Base-by-base conservation (phyloP, 2,329 filamentous ascomycete genomes). In the Pezizomycotina sp. region DNA sequence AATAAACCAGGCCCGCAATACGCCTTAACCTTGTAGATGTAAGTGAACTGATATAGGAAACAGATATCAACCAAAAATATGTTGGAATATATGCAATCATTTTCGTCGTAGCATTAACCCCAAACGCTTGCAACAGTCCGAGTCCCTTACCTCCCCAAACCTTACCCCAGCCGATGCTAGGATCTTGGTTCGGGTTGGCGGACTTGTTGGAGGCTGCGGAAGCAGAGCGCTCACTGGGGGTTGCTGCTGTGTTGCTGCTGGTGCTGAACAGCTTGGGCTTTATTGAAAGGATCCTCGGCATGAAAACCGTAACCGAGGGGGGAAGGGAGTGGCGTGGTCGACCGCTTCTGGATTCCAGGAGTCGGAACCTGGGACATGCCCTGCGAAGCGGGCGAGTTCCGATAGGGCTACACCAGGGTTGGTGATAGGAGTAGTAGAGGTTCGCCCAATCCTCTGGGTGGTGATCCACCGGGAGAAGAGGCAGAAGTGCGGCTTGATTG, bases 311-410 rank as follows among this genome's bases (percentile, higher is more conserved):
- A 76, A 56, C 76, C 76, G 34, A 89, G 64, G 8, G 84, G 83
- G n/a, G 83, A 91, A n/a, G 83, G 75, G 19, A 92, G 67, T 35
- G 86, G 84, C 2, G 84, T 92, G 5, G 81, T 92, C 0, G 84
- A 81, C 42, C 81, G 79, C 60, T 51, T 50, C 38, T 57, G 55
- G 57, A 89, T 89, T 58, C 68, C 77, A 48, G 80, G 56, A 6
- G 66, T 64, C 21, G 69, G 65, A 51, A 74, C 75, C 20, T 63
- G 55, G 15, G 63, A 62, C 43, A 66, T 25, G 61, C 56, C 18
- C 54, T 56, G 24, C 55, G 48, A 20, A 58, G 60, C 3, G 86
- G 86, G 27, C 89, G 77, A 39, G 86, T 93, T 47, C 89, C 89
- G 50, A 95, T 95, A 12, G 89, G 14, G 83, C 86, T 34, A 95